Evolutionary conservation across 2,329 filamentous ascomycete species (phyloP), one percentile per base, ranked within the genome.

Genomic region (Pseudogymnoascus sp.): DNA sequence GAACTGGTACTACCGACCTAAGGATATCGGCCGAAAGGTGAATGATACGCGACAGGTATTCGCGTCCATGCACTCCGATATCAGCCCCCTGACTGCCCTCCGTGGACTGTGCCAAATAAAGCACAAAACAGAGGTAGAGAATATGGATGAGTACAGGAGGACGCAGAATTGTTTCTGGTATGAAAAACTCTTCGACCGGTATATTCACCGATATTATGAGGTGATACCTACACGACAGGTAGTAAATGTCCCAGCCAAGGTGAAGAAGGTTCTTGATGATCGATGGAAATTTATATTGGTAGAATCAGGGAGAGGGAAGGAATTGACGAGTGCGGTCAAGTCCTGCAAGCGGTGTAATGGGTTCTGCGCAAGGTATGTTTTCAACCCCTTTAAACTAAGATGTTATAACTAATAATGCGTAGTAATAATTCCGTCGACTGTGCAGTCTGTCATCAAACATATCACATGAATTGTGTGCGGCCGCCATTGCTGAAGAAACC

Each of bases 51-150:
- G 95, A 66, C 82, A 93, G 71, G 86, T 99, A 61, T 97, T 93
- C 77, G 93, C 92, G 66, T 96, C 95, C 31, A 99, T 99, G 95
- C 95, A 99, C 76, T 97, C 95, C 26, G 95, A 99, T 79, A 89
- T 92, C 66, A 96, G 91, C 74, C 95, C 95, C 64, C 81, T 99
- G 71, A 92, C 92, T 61, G 91, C 95, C 53, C 81, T 99, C 69
- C 91, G 95, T 72, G 95, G 95, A 69, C 96, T 96, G 78, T 97
- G 93, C 76, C 86, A 88, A 68, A 95, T 99, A 74, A 83, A 85
- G 74, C 95, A 99, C 79, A 87, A 90, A 70, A 89, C 87, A 67
- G 92, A 97, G 74, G 93, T 97, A 65, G 78, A 84, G 37, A 87
- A 90, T 72, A 78, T 97, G 68, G 90, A 96, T 64, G 85, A 87